Evolutionary conservation across 306 rosid species (phyloP).

Genomic region (Mimosa pudica): DNA sequence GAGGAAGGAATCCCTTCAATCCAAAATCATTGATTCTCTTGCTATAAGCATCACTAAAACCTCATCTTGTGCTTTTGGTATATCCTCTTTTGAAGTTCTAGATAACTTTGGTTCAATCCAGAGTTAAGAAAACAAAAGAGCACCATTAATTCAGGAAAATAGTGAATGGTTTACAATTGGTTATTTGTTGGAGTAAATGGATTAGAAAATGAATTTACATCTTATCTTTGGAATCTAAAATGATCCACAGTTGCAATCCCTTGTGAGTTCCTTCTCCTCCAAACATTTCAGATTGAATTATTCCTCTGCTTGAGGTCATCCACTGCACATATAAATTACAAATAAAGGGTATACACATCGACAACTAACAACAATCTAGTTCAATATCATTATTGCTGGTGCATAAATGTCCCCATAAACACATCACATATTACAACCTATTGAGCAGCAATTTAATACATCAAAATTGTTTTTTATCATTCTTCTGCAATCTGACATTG

Average conservation of each 20-base stretch:
- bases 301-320: slow-evolving; percentile 99
- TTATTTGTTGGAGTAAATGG: background rate
- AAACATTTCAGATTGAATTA: slow-evolving; percentile 97
- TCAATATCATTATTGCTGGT: background rate
- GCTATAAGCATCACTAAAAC: slow-evolving; percentile 81
- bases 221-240: slow-evolving; percentile 69
- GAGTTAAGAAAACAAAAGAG: slow-evolving; percentile 11
- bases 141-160: background rate
- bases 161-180: slow-evolving; percentile 12
- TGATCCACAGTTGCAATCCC: slow-evolving; percentile 96
- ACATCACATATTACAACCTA: too few relatives aligned
- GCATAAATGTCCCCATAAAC: background rate
- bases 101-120: slow-evolving; percentile 93
- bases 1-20: too few relatives aligned
- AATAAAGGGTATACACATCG: background rate
- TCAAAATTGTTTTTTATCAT: too few relatives aligned
- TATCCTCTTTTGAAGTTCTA: slow-evolving; percentile 71
- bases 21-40: slow-evolving; percentile 67
- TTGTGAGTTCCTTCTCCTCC: slow-evolving; percentile 71
- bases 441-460: too few relatives aligned
- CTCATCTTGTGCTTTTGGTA: slow-evolving; percentile 66
- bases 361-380: slow-evolving; percentile 6
- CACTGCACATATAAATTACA: slow-evolving; percentile 51
- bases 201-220: slow-evolving; percentile 52
- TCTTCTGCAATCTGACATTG: too few relatives aligned